A percentile compares a stretch with the other conserved stretches of the same genome.
These are phyloP conservation scores for Curvularia sp. DNA, from an alignment of 2,329 filamentous ascomycete genomes.

Conservation along the genomic window DNA sequence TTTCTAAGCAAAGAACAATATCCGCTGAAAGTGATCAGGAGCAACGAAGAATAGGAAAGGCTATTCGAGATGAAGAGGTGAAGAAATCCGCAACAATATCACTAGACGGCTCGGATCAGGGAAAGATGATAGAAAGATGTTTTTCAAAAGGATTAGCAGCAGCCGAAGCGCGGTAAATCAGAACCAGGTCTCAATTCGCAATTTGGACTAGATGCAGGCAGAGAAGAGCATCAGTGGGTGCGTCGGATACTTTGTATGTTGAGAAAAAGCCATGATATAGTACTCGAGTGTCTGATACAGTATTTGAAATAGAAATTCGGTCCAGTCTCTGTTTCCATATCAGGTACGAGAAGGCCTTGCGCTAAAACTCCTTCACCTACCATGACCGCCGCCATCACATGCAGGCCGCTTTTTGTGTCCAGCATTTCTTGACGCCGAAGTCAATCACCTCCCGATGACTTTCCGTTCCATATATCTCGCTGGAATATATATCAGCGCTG, in stretches of 20 bases:
- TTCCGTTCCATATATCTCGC: conserved; percentile 39
- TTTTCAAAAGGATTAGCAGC: not conserved
- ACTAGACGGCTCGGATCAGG: too few relatives aligned
- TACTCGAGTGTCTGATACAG: not conserved
- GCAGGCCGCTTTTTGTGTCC: not conserved
- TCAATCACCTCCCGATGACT: conserved; percentile 26
- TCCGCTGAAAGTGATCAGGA: too few relatives aligned
- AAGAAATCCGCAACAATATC: too few relatives aligned
- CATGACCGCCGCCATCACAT: not conserved
- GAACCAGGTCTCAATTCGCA: not conserved
- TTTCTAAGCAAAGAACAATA: too few relatives aligned
- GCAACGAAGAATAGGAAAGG: too few relatives aligned
- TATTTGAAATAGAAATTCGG: not conserved
- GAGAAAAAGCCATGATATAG: not conserved
- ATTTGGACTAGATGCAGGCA: not conserved
- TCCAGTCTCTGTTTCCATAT: not conserved
- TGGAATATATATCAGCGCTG: conserved; percentile 38
- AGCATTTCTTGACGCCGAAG: not conserved
- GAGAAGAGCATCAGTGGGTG: not conserved
- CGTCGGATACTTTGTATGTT: not conserved
- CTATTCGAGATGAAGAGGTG: too few relatives aligned
- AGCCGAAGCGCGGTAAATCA: not conserved
- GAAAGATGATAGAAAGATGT: too few relatives aligned
- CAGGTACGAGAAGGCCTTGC: not conserved
- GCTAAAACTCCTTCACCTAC: not conserved